phyloP scores from a whole-genome alignment of 805 yeast species.

The Wickerhamiella cacticola region DNA sequence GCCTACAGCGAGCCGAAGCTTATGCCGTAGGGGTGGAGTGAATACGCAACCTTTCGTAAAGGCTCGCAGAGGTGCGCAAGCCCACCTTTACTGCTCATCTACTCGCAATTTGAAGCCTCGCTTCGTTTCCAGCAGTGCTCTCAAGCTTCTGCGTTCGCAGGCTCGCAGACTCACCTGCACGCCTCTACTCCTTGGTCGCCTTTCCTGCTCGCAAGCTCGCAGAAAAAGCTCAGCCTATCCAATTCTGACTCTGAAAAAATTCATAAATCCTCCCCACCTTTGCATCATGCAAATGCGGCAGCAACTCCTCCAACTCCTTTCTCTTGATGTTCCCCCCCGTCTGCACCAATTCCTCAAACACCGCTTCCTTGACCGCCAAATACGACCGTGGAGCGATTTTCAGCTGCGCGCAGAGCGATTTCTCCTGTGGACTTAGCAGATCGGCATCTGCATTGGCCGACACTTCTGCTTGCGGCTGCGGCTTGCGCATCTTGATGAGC shows the following conservation, averaged over 20 bases:
- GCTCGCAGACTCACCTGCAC: no score
- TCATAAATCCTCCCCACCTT: constrained; percentile 85
- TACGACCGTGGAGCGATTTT: constrained; percentile 89
- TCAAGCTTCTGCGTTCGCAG: no score
- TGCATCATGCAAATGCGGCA: constrained; percentile 70
- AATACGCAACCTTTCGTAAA: no score
- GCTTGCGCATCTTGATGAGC: constrained; percentile 25
- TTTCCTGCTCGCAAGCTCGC: no score
- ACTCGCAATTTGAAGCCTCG: no score
- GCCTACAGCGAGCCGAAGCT: no score
- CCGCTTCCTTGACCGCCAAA: constrained; percentile 76
- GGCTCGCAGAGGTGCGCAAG: no score
- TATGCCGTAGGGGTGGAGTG: no score
- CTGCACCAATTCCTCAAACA: constrained; percentile 76
- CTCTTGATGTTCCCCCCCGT: constrained; percentile 76
- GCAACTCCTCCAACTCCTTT: constrained; percentile 63
- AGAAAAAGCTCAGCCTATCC: constrained; percentile 42
- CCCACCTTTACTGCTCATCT: no score
- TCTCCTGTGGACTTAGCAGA: constrained; percentile 76
- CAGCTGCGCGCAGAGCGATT: constrained; percentile 66
- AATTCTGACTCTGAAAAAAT: constrained; percentile 82
- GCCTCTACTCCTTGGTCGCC: no score
- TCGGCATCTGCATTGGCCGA: constrained; percentile 69
- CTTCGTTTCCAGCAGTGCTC: no score
- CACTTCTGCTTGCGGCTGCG: constrained; percentile 30